phyloP scores from a whole-genome alignment of 495 filamentous ascomycete species.

The Astrothelium macrocarpum region DNA sequence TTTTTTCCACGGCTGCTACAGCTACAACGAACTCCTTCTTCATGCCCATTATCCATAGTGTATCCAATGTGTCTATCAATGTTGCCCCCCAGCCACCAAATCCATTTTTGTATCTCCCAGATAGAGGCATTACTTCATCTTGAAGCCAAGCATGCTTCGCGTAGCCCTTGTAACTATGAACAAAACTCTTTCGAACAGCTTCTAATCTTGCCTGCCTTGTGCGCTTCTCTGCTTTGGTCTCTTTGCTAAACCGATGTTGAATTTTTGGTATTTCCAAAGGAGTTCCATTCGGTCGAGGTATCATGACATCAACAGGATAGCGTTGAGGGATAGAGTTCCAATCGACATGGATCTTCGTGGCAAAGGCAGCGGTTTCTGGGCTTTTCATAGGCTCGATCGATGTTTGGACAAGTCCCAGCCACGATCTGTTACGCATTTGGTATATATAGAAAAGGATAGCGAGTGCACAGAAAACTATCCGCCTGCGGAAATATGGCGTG shows the following conservation, averaged over 20 bases:
- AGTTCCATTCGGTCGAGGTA: slow-evolving; percentile 11
- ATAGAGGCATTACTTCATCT: slow-evolving; percentile 66
- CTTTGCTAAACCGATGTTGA: slow-evolving; percentile 38
- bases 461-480: slow-evolving; percentile 1
- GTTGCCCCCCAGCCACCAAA: slow-evolving; percentile 34
- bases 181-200: slow-evolving; percentile 59
- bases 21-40: slow-evolving; percentile 30
- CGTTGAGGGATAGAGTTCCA: slow-evolving; percentile 17
- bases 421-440: background rate
- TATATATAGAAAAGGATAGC: slow-evolving; percentile 1
- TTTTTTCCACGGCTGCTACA: slow-evolving; percentile 25
- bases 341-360: slow-evolving; percentile 7
- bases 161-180: slow-evolving; percentile 67
- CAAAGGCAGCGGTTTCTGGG: background rate
- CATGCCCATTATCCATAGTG: slow-evolving; percentile 34
- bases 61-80: slow-evolving; percentile 29
- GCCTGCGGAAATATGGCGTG: slow-evolving; percentile 2
- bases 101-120: slow-evolving; percentile 37
- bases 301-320: slow-evolving; percentile 18
- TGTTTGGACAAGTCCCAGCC: background rate
- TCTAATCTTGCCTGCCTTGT: slow-evolving; percentile 38
- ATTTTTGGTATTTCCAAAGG: slow-evolving; percentile 15
- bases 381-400: background rate
- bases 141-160: slow-evolving; percentile 65
- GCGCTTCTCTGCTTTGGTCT: slow-evolving; percentile 33